A percentile compares a stretch with the other conserved stretches of the same genome.
These are phyloP conservation scores for Moesziomyces sp. DNA, from an alignment of 1,284 basidiomycete genomes.

Conservation along the genomic window DNA sequence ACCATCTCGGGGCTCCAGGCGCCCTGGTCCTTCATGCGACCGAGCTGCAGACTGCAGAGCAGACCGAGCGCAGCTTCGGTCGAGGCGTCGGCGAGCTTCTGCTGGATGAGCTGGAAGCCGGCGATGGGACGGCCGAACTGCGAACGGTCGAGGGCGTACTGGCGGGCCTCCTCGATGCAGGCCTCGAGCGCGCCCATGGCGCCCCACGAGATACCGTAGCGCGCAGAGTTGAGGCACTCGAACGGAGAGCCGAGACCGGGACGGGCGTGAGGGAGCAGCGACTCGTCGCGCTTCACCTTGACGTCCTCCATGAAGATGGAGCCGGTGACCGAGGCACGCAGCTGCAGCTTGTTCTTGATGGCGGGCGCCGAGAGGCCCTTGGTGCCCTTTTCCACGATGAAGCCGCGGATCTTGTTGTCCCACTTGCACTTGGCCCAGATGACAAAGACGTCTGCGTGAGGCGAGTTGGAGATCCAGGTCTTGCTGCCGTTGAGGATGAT, in stretches of 20 bases:
- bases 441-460: slow-evolving; percentile 80
- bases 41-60: slow-evolving; percentile 77
- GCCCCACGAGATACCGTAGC: slow-evolving; percentile 65
- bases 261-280: slow-evolving; percentile 53
- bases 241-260: slow-evolving; percentile 62
- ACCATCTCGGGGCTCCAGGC: slow-evolving; percentile 83
- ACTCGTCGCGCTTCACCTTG: slow-evolving; percentile 49
- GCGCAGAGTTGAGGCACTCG: slow-evolving; percentile 62
- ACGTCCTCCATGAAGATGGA: slow-evolving; percentile 81
- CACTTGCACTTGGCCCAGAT: slow-evolving; percentile 95
- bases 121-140: slow-evolving; percentile 91
- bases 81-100: slow-evolving; percentile 93
- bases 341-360: slow-evolving; percentile 92
- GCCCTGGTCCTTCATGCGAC: slow-evolving; percentile 85
- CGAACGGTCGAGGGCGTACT: slow-evolving; percentile 83
- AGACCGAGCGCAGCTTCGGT: slow-evolving; percentile 86
- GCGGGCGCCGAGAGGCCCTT: slow-evolving; percentile 85
- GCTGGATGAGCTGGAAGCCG: slow-evolving; percentile 90
- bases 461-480: slow-evolving; percentile 90
- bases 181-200: slow-evolving; percentile 79
- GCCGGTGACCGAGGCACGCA: slow-evolving; percentile 89
- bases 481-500: slow-evolving; percentile 90
- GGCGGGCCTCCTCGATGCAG: slow-evolving; percentile 80
- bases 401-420: slow-evolving; percentile 91
- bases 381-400: slow-evolving; percentile 89